A percentile compares a stretch with the other conserved stretches of the same genome.
Evolutionary conservation across 306 rosid genomes (phyloP).

Genomic region (Corylus avellana): DNA sequence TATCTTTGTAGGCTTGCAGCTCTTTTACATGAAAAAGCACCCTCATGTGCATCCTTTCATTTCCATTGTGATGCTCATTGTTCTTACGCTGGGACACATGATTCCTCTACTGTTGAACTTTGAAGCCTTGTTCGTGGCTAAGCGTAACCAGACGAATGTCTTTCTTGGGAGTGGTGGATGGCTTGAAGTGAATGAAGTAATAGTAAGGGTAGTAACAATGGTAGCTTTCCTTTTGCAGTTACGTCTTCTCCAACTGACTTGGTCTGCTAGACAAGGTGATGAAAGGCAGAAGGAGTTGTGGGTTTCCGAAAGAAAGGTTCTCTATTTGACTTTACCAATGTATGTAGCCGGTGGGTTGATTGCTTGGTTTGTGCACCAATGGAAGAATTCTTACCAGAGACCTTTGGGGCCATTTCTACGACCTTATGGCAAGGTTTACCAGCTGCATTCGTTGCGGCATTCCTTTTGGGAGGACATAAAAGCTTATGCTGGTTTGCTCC

Average conservation of each 20-base stretch:
- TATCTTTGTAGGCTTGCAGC: slow-evolving; percentile 77
- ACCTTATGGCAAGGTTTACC: slow-evolving; percentile 41
- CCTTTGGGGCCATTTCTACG: slow-evolving; percentile 30
- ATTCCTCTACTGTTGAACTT: slow-evolving; percentile 80
- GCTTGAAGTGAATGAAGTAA: slow-evolving; percentile 82
- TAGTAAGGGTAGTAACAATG: slow-evolving; percentile 77
- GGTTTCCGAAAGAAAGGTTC: slow-evolving; percentile 66
- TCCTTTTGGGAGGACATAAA: slow-evolving; percentile 67
- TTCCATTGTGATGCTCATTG: slow-evolving; percentile 67
- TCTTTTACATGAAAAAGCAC: slow-evolving; percentile 64
- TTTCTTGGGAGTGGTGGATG: slow-evolving; percentile 76
- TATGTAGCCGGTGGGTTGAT: slow-evolving; percentile 59
- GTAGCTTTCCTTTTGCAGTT: slow-evolving; percentile 75
- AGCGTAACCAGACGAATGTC: slow-evolving; percentile 42
- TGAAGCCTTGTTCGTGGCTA: slow-evolving; percentile 62
- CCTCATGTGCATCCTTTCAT: slow-evolving; percentile 63
- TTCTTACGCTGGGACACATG: slow-evolving; percentile 75
- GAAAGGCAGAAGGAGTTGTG: slow-evolving; percentile 47
- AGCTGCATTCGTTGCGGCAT: slow-evolving; percentile 28
- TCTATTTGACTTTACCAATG: slow-evolving; percentile 57
- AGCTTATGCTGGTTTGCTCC: slow-evolving; percentile 69
- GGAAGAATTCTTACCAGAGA: slow-evolving; percentile 42
- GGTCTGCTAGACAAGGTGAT: slow-evolving; percentile 66
- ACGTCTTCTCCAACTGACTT: slow-evolving; percentile 73
- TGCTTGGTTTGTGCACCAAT: slow-evolving; percentile 51